Conservation (phyloP, 2,329 filamentous ascomycete species). For the Magnaporthiopsis rhizophila region DNA sequence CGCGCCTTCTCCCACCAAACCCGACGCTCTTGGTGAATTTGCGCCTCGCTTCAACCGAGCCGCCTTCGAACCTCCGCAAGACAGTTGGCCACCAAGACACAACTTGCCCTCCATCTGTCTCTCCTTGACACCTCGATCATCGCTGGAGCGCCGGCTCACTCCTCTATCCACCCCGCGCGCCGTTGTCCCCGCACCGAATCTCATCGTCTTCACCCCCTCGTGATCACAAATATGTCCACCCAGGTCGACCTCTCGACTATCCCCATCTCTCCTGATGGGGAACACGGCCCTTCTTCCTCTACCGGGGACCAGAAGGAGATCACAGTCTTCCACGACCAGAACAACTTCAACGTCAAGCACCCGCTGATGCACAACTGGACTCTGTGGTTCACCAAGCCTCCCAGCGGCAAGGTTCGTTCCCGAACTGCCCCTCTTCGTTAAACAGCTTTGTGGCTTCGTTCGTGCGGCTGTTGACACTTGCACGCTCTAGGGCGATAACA, state of each 20-base stretch:
- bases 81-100: background rate
- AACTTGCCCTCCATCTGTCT: background rate
- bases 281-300: conserved; percentile 37
- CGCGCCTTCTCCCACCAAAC: conserved; percentile 5
- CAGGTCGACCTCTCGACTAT: conserved; percentile 63
- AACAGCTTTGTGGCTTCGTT: background rate
- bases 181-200: background rate
- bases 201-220: background rate
- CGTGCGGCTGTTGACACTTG: conserved; percentile 6
- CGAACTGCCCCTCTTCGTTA: background rate
- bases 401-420: conserved; percentile 74
- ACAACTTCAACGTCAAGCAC: conserved; percentile 99
- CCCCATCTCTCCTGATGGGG: conserved; percentile 57
- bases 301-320: conserved; percentile 53
- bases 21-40: background rate
- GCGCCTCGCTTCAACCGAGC: background rate
- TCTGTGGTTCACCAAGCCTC: conserved; percentile 98
- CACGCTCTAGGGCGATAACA: conserved; percentile 76
- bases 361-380: conserved; percentile 97
- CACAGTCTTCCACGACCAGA: conserved; percentile 95
- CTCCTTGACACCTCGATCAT: background rate
- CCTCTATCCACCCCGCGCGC: background rate
- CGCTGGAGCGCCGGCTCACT: background rate
- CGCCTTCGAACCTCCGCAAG: background rate
- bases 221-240: conserved; percentile 30